A percentile compares a stretch with the other conserved stretches of the same genome.
phyloP scores from a whole-genome alignment of 2,329 filamentous ascomycete genomes.

The Neofusicoccum parvum region DNA sequence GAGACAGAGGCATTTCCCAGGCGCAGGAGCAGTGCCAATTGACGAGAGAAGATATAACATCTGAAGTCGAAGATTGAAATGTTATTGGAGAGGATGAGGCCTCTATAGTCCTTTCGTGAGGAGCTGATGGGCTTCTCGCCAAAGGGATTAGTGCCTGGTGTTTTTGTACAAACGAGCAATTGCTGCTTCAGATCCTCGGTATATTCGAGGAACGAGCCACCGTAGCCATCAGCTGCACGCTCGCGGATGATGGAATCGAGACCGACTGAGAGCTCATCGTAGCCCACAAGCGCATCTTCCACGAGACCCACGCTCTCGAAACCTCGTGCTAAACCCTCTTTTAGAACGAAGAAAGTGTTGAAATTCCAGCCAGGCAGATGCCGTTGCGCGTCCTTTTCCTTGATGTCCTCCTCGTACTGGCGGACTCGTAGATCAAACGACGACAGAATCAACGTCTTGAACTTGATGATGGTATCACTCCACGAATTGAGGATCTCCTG shows the following conservation, averaged over 20 bases:
- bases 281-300: constrained; percentile 91
- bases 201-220: constrained; percentile 71
- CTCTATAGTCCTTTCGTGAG: constrained; percentile 75
- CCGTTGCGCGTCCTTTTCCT: constrained; percentile 87
- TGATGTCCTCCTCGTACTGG: constrained; percentile 97
- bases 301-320: constrained; percentile 96
- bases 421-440: constrained; percentile 89
- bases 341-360: constrained; percentile 97
- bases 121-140: constrained; percentile 40
- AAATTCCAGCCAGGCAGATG: constrained; percentile 96
- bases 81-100: constrained; percentile 89
- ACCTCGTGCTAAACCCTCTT: constrained; percentile 88
- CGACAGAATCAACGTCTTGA: constrained; percentile 82
- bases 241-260: constrained; percentile 82
- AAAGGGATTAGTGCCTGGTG: constrained; percentile 14
- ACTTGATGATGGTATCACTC: constrained; percentile 79
- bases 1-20: constrained; percentile 66
- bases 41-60: constrained; percentile 89
- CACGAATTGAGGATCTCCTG: constrained; percentile 82
- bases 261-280: constrained; percentile 89
- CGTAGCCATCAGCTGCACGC: constrained; percentile 63
- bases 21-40: constrained; percentile 78
- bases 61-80: constrained; percentile 96
- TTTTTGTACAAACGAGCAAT: constrained; percentile 20
- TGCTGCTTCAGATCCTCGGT: constrained; percentile 72